Evolutionary conservation across 1,284 basidiomycete species (phyloP).

Genomic region (Coniferiporia weirii): DNA sequence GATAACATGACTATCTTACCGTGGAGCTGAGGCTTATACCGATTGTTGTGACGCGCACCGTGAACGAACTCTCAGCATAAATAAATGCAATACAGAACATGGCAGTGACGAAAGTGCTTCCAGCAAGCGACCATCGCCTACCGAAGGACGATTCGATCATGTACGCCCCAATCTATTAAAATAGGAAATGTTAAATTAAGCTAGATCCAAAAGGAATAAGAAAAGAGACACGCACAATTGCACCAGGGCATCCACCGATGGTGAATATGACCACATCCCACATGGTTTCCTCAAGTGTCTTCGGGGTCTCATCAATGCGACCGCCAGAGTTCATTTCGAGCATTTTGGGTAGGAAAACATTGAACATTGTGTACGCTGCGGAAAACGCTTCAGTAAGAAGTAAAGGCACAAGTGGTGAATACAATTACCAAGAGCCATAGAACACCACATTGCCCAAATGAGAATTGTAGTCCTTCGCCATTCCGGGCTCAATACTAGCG

Average conservation of each 20-base stretch:
- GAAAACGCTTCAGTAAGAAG: slow-evolving; percentile 14
- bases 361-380: slow-evolving; percentile 91
- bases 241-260: slow-evolving; percentile 82
- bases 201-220: not conserved
- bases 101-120: slow-evolving; percentile 78
- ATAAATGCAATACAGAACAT: slow-evolving; percentile 76
- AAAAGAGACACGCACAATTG: slow-evolving; percentile 51
- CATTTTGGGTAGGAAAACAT: slow-evolving; percentile 90
- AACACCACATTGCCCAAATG: slow-evolving; percentile 81
- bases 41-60: slow-evolving; percentile 73
- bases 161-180: slow-evolving; percentile 78
- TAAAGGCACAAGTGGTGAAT: not conserved
- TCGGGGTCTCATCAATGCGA: slow-evolving; percentile 31
- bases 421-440: slow-evolving; percentile 34
- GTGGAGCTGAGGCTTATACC: slow-evolving; percentile 81
- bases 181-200: slow-evolving; percentile 16
- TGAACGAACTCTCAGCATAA: slow-evolving; percentile 52
- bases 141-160: slow-evolving; percentile 80
- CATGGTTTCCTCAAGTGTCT: slow-evolving; percentile 60
- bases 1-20: slow-evolving; percentile 34
- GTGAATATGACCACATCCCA: slow-evolving; percentile 83
- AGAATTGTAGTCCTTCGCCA: slow-evolving; percentile 82
- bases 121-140: slow-evolving; percentile 71
- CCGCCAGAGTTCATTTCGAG: slow-evolving; percentile 54
- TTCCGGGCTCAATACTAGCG: slow-evolving; percentile 73